Conservation (phyloP, 768 basidiomycete species). For the Collybia mongolica region DNA sequence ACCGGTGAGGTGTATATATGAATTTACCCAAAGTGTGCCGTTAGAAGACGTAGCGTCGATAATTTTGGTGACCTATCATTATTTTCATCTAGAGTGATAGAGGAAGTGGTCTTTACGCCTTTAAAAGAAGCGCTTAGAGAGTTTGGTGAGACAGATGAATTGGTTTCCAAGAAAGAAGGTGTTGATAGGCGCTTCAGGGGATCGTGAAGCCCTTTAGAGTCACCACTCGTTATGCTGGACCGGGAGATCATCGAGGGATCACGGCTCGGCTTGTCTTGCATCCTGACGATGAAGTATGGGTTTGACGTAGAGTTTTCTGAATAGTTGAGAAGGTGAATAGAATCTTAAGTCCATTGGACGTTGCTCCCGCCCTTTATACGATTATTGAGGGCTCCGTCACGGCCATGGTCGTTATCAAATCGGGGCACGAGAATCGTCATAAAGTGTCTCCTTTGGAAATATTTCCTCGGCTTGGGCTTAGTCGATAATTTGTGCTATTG, state of each 20-base stretch:
- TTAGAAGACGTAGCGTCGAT: slow-evolving; percentile 56
- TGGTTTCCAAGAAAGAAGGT: slow-evolving; percentile 1
- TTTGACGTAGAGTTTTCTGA: neutral
- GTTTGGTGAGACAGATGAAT: slow-evolving; percentile 1
- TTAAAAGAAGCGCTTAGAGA: slow-evolving; percentile 18
- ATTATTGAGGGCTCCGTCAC: slow-evolving; percentile 16
- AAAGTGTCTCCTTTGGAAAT: slow-evolving; percentile 22
- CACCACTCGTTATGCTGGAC: neutral
- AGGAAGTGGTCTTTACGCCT: slow-evolving; percentile 28
- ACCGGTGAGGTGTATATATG: slow-evolving; percentile 3
- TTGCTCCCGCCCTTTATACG: slow-evolving; percentile 27
- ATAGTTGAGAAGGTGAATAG: neutral
- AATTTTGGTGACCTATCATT: slow-evolving; percentile 26
- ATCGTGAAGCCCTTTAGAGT: neutral
- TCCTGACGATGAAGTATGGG: neutral
- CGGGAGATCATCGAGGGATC: neutral
- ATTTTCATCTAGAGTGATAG: slow-evolving; percentile 24
- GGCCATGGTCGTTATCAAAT: slow-evolving; percentile 18
- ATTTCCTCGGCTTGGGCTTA: slow-evolving; percentile 21
- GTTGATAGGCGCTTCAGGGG: no score
- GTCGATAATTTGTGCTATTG: slow-evolving; percentile 13
- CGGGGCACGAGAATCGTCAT: slow-evolving; percentile 22
- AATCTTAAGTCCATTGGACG: slow-evolving; percentile 2
- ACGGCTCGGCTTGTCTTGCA: neutral
- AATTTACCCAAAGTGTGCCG: slow-evolving; percentile 68